Evolutionary conservation across 192 early-diverging fungal species (phyloP).

Genomic region (Cetraspora pellucida): DNA sequence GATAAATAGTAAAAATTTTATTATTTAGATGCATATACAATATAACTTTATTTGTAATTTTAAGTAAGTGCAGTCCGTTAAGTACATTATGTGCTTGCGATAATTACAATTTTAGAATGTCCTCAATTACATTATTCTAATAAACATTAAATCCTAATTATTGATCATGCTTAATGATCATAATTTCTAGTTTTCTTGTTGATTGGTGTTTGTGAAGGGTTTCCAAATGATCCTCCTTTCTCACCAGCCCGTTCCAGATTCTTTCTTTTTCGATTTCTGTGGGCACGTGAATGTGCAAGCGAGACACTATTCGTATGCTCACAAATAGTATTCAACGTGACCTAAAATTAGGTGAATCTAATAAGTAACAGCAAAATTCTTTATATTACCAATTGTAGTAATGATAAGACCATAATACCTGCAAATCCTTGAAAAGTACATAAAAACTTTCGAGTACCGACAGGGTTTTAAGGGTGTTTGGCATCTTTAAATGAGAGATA

Average conservation of each 20-base stretch:
- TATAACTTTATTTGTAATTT: too few relatives aligned
- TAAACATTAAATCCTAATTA: too few relatives aligned
- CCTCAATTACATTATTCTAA: too few relatives aligned
- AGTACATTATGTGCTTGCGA: too few relatives aligned
- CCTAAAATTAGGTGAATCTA: constrained; percentile 24
- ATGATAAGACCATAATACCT: constrained; percentile 28
- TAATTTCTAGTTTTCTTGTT: background rate
- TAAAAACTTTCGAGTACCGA: constrained; percentile 30
- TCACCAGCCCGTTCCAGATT: constrained; percentile 11
- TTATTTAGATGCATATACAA: too few relatives aligned
- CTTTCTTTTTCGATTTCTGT: constrained; percentile 31
- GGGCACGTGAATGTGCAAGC: constrained; percentile 24
- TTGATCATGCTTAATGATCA: too few relatives aligned
- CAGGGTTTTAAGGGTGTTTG: constrained; percentile 23
- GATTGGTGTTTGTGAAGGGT: constrained; percentile 16
- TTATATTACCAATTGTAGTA: constrained; percentile 10
- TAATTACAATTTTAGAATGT: too few relatives aligned
- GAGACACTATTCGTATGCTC: constrained; percentile 30
- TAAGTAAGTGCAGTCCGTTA: too few relatives aligned
- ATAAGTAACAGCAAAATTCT: constrained; percentile 22
- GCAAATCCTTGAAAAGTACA: constrained; percentile 8
- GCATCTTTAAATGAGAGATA: constrained; percentile 27
- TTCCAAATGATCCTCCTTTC: constrained; percentile 19
- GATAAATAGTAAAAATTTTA: too few relatives aligned
- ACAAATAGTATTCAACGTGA: constrained; percentile 27